Conservation (phyloP, 2,329 filamentous ascomycete species). For the Chaetomiaceae sp. region DNA sequence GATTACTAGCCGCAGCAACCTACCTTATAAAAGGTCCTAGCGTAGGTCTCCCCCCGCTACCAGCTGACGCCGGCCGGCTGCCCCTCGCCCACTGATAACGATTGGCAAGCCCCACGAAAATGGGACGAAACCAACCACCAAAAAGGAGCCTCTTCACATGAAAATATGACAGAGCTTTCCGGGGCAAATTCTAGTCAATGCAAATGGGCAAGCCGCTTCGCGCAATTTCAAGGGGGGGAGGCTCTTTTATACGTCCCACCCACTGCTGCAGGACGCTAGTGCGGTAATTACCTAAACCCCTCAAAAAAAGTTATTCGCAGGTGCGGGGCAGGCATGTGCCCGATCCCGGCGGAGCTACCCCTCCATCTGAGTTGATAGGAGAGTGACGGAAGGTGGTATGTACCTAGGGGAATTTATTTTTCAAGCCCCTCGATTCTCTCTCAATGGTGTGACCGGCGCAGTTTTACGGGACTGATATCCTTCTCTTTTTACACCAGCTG, state of each 20-base stretch:
- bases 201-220: neutral
- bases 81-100: neutral
- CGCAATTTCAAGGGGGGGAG: constrained; percentile 1
- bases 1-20: neutral
- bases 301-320: too few species aligned
- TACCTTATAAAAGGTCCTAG: constrained; percentile 3
- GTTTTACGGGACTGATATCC: too few species aligned
- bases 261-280: neutral
- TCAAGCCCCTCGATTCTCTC: constrained; percentile 12
- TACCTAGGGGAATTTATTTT: constrained; percentile 10
- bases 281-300: constrained; percentile 16
- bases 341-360: constrained; percentile 18
- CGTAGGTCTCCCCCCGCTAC: neutral
- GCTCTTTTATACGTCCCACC: neutral
- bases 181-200: neutral
- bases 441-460: neutral
- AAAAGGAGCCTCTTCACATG: neutral
- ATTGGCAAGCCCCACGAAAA: too few species aligned
- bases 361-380: constrained; percentile 3
- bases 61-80: constrained; percentile 1
- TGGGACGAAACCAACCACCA: neutral
- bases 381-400: constrained; percentile 2
- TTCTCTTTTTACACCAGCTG: too few species aligned
- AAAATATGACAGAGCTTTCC: neutral
- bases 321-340: constrained; percentile 5